Conservation (phyloP, 768 basidiomycete species). For the Leccinum uliginosum region DNA sequence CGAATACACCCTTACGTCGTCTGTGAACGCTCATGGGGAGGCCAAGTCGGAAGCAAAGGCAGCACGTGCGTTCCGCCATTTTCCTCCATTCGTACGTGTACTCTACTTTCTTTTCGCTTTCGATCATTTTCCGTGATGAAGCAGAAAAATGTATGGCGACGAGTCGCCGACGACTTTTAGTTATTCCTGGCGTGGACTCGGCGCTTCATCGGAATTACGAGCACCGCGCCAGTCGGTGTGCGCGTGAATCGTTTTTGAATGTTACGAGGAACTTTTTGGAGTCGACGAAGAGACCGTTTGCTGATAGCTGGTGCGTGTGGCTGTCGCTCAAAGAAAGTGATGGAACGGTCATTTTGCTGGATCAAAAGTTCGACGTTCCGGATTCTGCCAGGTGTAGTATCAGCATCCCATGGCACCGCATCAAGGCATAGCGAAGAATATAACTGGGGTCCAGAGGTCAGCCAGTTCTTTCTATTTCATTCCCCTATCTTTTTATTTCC, state of each 20-base stretch:
- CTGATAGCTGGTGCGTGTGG: slow-evolving; percentile 59
- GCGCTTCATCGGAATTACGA: slow-evolving; percentile 54
- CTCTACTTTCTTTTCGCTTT: neutral
- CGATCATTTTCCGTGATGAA: slow-evolving; percentile 1
- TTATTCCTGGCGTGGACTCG: slow-evolving; percentile 53
- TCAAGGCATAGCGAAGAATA: too few species aligned
- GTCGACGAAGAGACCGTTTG: slow-evolving; percentile 28
- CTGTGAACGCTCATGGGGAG: slow-evolving; percentile 11
- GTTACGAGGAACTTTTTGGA: slow-evolving; percentile 33
- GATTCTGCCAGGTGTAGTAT: slow-evolving; percentile 54
- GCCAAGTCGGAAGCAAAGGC: slow-evolving; percentile 32
- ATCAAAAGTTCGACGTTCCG: slow-evolving; percentile 69
- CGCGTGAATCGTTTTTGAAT: slow-evolving; percentile 61
- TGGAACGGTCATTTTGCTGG: slow-evolving; percentile 78
- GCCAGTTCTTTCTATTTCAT: too few species aligned
- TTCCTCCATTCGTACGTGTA: slow-evolving; percentile 78
- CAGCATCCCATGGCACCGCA: too few species aligned
- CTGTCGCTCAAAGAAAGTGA: slow-evolving; percentile 70
- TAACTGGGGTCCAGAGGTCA: too few species aligned
- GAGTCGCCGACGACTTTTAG: slow-evolving; percentile 42
- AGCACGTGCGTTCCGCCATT: slow-evolving; percentile 68
- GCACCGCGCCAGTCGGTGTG: slow-evolving; percentile 71
- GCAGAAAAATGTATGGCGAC: neutral
- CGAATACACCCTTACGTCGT: slow-evolving; percentile 61
- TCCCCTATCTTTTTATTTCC: too few species aligned